Base-by-base conservation (phyloP, 2,329 filamentous ascomycete species). In the Rasamsonia emersonii region DNA sequence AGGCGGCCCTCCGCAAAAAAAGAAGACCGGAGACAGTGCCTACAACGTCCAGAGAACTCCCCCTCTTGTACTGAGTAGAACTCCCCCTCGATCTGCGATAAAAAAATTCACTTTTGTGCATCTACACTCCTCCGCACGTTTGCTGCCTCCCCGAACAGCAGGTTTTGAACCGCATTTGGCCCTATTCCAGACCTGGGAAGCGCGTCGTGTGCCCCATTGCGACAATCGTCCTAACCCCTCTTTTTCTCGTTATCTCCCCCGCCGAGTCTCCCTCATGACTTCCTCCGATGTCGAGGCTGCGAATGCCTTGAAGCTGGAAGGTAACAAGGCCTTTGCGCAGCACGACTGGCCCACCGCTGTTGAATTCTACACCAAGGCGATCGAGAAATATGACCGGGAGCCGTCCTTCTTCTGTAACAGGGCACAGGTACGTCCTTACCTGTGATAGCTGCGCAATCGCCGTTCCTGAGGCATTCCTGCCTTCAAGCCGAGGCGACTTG, bases 371-470 rank as follows among this genome's bases (percentile, higher is more conserved):
- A 77, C 77, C 34, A 75, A 93, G 62, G 89, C 89, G 16, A 96
- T 98, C 54, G 79, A 82, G 39, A 64, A 84, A 46, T 79, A 94
- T 62, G 75, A 81, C 53, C 71, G 82, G 46, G 82, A 96, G 52
- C 83, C 88, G 5, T 82, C 88, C 0, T 96, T 88, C 65, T 96
- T 78, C 65, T 86, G 85, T 49, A 98, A 98, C 65, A 75, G 91
- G 57, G 91, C 91, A 13, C 89, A 95, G 75, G 89, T 94, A 60
- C 42, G 72, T 59, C 11, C n/a, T n/a, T n/a, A n/a, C n/a, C n/a
- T n/a, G n/a, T n/a, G n/a, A n/a, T n/a, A n/a, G n/a, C n/a, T n/a
- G n/a, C n/a, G n/a, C n/a, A n/a, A 5, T n/a, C 9, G 3, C 14
- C n/a, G 13, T 32, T 30, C 19, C n/a, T 69, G 62, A 67, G 68